Base-by-base conservation (phyloP, 2,329 filamentous ascomycete genomes). In the Penicillium sp. region DNA sequence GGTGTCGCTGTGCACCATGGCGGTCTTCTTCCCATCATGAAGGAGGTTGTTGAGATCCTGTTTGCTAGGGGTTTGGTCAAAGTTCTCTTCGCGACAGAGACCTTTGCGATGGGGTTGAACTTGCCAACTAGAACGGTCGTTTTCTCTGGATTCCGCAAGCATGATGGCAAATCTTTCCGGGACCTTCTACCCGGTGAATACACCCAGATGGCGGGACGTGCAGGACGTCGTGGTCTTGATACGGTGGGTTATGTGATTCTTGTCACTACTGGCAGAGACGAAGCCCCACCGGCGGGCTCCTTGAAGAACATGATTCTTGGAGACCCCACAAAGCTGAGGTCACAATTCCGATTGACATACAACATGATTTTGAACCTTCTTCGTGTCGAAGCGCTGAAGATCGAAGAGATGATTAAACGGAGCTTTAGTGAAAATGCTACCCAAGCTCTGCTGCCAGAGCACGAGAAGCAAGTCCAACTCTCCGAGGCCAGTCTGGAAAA, bases 321-420 rank as follows among this genome's bases (percentile, higher is more conserved):
- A 53, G 91, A 96, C 68, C 93, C 95, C 31, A 96, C 92, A 26
- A 98, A 98, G 77, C 83, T 99, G 49, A 87, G 92, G 47, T 98
- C 93, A 7, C 95, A 99, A 71, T 99, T 99, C 81, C 87, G 95
- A 59, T 81, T 99, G 48, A 99, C 96, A 0, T 99, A 99, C 81
- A 99, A 98, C 77, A 99, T 99, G 95, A 99, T 99, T 59, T 80
- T 99, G 29, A 99, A 98, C 70, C 81, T 99, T 31, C 81, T 99
- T 49, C 89, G 95, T 35, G 95, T 99, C 2, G 95, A 99, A 75
- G 95, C 95, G 2, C 78, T 99, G 63, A 98, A 97, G 79, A 98
- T 99, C 66, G 95, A 99, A 74, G 95, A 99, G 77, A 99, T 99
- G 95, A 99, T 99, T 80, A 99, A 99, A 83, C 89, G 95, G 64